Percentiles rank a stretch among this genome's conserved stretches.
phyloP scores from a whole-genome alignment of 2,329 filamentous ascomycete genomes.

The Decorospora gaudefroyi region DNA sequence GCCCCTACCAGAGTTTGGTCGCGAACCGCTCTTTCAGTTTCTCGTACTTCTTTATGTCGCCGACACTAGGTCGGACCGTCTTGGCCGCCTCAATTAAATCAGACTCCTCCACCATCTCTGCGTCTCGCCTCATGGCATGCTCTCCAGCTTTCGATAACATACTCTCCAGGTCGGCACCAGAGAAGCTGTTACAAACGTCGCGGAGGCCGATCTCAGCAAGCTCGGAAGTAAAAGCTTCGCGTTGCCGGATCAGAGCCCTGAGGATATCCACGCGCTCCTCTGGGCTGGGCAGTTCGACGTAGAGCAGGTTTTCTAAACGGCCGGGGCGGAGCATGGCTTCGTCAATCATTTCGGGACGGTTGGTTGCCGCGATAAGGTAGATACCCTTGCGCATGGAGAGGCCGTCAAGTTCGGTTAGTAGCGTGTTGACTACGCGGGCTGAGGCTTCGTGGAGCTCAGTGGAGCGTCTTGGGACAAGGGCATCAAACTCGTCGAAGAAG shows the following conservation, averaged over 20 bases:
- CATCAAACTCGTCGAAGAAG: constrained; percentile 98
- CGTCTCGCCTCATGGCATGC: constrained; percentile 56
- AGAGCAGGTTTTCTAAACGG: constrained; percentile 83
- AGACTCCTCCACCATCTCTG: constrained; percentile 52
- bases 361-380: constrained; percentile 93
- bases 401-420: constrained; percentile 93
- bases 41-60: constrained; percentile 62
- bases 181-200: constrained; percentile 74
- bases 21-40: constrained; percentile 56
- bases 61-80: constrained; percentile 58
- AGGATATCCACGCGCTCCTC: constrained; percentile 86
- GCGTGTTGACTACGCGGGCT: constrained; percentile 88
- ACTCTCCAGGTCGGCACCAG: constrained; percentile 67
- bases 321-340: constrained; percentile 92
- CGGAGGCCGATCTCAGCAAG: constrained; percentile 66
- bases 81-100: constrained; percentile 53
- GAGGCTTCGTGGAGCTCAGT: constrained; percentile 77
- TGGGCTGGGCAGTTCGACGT: constrained; percentile 80
- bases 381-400: constrained; percentile 79
- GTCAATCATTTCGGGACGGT: constrained; percentile 95
- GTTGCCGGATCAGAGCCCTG: constrained; percentile 60
- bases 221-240: constrained; percentile 58
- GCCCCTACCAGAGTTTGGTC: constrained; percentile 27
- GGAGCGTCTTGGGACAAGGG: constrained; percentile 82
- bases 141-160: constrained; percentile 64